phyloP scores from a whole-genome alignment of 2,329 filamentous ascomycete species.

The Pseudofabraea citricarpa region DNA sequence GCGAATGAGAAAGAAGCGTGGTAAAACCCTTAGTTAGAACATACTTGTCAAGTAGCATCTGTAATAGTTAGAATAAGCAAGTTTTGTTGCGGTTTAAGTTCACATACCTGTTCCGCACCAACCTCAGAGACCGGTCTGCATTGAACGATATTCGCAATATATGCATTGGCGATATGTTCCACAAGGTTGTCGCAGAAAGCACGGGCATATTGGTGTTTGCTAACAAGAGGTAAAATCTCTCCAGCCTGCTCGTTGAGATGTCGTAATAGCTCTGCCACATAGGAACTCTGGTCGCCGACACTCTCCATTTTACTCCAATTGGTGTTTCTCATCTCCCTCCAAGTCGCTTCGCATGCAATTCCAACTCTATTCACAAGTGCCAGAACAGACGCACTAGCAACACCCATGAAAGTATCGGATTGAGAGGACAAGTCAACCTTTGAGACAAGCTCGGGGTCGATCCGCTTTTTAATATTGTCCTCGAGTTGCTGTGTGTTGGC shows the following conservation, averaged over 20 bases:
- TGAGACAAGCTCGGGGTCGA: constrained; percentile 71
- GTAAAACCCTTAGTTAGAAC: constrained; percentile 76
- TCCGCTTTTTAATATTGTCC: constrained; percentile 86
- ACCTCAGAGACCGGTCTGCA: constrained; percentile 90
- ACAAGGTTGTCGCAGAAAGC: constrained; percentile 97
- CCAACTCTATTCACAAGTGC: constrained; percentile 82
- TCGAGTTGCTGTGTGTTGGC: constrained; percentile 88
- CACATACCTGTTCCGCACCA: constrained; percentile 77
- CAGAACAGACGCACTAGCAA: constrained; percentile 82
- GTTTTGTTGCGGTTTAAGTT: not conserved
- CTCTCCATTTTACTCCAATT: constrained; percentile 92
- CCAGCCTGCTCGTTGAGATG: constrained; percentile 66
- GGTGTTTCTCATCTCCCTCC: constrained; percentile 96
- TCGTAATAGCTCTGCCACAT: constrained; percentile 76
- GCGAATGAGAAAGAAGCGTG: constrained; percentile 59
- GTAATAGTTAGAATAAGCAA: constrained; percentile 20
- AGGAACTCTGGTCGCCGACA: constrained; percentile 89
- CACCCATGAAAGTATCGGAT: constrained; percentile 90
- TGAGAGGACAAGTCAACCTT: constrained; percentile 88
- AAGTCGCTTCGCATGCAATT: constrained; percentile 74
- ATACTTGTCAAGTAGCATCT: constrained; percentile 97
- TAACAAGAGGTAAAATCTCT: constrained; percentile 71
- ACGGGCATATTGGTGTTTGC: constrained; percentile 89
- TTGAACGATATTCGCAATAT: constrained; percentile 78
- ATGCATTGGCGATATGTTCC: constrained; percentile 74